Evolutionary conservation across 352 stramenopile genomes (phyloP), one percentile per base, ranked within the genome.

Genomic region (Blastocystis sp.): DNA sequence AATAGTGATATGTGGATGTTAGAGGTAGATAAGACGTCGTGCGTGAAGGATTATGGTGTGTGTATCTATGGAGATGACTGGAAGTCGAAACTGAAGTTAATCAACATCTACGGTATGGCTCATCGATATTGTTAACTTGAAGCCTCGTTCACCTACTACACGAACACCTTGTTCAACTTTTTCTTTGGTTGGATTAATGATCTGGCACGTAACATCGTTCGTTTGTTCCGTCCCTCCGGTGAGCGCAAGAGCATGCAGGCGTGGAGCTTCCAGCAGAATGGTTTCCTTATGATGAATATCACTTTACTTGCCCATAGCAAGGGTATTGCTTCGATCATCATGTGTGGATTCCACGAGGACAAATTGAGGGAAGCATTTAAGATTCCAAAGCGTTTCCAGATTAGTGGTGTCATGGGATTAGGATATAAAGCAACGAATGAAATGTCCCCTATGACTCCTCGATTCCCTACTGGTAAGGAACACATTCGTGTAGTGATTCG

Each of bases 151-250:
- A 85, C 50, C 3, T 85, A 68, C 56, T 66, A 59, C 39, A 16
- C 34, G 13, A 65, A 85, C 39, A 85, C 73, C 3, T 43, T 85
- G 16, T 30, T 30, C 20, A 65, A 85, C 55, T 50, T 85, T 50
- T 37, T 85, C 13, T 85, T 85, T 45, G 73, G 73, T 16, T 85
- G 73, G 73, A 45, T 85, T 18, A 45, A 54, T 64, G 73, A 85
- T 65, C 11, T 85, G 20, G 13, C 24, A 9, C 20, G 34, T 30
- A n/a, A n/a, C 18, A 34, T 85, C 26, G 34, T 85, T 9, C 73
- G 73, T 41, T 50, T 13, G 24, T 85, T 85, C 50, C 50, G 53
- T 20, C 50, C 73, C 16, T 85, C n/a, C 16, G 45, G 43, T 7
- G 39, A 4, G 0, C 73, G 73, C 39, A 66, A 53, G 30, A 47